Evolutionary conservation across 2,329 filamentous ascomycete species (phyloP).

Genomic region (Alternaria consortialis): DNA sequence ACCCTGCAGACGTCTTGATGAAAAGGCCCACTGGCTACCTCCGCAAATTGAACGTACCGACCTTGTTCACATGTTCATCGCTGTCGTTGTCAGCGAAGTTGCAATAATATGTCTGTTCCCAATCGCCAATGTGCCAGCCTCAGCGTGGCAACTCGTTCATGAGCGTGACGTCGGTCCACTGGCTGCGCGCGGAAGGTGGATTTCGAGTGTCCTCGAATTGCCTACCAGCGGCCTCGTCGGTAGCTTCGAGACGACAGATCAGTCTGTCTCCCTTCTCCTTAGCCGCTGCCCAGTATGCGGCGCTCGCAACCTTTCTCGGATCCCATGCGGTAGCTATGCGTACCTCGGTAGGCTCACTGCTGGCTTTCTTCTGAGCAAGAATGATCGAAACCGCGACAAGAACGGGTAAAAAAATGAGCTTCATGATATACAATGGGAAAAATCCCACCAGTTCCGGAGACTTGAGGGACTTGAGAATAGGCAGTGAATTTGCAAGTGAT

Average conservation of each 20-base stretch:
- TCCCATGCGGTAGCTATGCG: background rate
- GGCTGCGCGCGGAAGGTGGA: background rate
- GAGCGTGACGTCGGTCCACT: background rate
- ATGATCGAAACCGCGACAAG: background rate
- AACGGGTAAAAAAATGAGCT: background rate
- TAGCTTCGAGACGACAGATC: background rate
- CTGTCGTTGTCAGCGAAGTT: conserved; percentile 2
- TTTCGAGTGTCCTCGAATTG: background rate
- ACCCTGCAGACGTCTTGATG: background rate
- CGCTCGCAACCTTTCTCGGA: background rate
- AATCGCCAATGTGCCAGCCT: background rate
- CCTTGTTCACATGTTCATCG: background rate
- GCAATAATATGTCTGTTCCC: background rate
- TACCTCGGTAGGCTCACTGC: no score
- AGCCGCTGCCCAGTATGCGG: background rate
- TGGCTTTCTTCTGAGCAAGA: no score
- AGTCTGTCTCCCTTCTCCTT: background rate
- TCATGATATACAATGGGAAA: background rate
- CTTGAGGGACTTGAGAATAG: no score
- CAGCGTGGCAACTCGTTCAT: background rate
- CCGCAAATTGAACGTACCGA: background rate
- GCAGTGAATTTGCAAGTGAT: no score
- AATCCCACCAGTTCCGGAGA: no score
- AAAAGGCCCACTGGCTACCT: background rate
- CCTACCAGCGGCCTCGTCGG: background rate